These are phyloP conservation scores for Lipomyces spencermartinsiae DNA, from an alignment of 805 yeast species.

Conservation along the genomic window DNA sequence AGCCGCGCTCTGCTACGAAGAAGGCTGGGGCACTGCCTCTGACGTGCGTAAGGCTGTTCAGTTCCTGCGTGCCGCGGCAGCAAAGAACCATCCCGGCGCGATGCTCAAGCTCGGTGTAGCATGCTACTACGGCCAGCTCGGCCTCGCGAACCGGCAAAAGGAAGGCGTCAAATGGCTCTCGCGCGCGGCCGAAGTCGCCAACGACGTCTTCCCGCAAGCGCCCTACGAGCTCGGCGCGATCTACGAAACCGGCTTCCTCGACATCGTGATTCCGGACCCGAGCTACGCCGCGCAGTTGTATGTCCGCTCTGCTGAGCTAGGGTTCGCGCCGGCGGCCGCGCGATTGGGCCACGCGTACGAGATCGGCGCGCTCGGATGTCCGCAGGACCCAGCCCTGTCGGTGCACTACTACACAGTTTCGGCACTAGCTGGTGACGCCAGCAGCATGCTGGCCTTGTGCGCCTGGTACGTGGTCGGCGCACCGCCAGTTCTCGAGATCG, in stretches of 20 bases:
- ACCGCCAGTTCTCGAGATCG: slow-evolving; percentile 77
- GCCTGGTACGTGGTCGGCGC: slow-evolving; percentile 97
- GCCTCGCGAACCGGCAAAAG: slow-evolving; percentile 65
- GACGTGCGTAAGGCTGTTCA: slow-evolving; percentile 88
- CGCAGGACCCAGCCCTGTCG: slow-evolving; percentile 79
- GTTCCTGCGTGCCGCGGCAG: slow-evolving; percentile 82
- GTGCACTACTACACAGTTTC: slow-evolving; percentile 94
- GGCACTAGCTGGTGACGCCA: slow-evolving; percentile 85
- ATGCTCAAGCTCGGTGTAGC: slow-evolving; percentile 91
- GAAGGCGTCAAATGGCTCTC: slow-evolving; percentile 92
- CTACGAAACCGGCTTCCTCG: slow-evolving; percentile 81
- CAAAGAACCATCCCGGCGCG: slow-evolving; percentile 94
- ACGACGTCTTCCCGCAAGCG: slow-evolving; percentile 86
- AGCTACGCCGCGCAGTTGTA: slow-evolving; percentile 85
- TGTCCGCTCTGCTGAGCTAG: slow-evolving; percentile 86
- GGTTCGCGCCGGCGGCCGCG: slow-evolving; percentile 80
- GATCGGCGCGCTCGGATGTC: slow-evolving; percentile 68
- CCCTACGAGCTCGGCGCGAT: slow-evolving; percentile 91
- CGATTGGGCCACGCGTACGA: slow-evolving; percentile 85
- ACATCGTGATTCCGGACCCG: slow-evolving; percentile 81
- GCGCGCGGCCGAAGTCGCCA: slow-evolving; percentile 84
- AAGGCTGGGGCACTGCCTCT: slow-evolving; percentile 89
- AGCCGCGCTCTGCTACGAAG: slow-evolving; percentile 89
- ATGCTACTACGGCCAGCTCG: slow-evolving; percentile 84
- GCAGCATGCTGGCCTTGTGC: slow-evolving; percentile 89